Evolutionary conservation across 306 rosid species (phyloP).

Genomic region (Medicago ruthenica): DNA sequence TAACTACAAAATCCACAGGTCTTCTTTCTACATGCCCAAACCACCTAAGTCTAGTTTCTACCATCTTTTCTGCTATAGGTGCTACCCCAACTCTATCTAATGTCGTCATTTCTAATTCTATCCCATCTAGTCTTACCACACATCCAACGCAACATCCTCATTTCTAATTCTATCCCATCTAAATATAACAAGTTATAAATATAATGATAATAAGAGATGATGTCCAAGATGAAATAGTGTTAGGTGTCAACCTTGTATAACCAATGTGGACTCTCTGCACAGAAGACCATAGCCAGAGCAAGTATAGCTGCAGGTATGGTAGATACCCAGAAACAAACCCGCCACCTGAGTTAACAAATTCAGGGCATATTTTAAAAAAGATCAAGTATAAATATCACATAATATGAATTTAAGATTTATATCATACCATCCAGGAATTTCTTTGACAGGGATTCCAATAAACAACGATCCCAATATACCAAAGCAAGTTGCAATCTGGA

Average conservation of each 20-base stretch:
- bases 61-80: no score
- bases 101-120: no score
- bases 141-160: no score
- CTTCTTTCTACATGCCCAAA: no score
- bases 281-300: slow-evolving; percentile 74
- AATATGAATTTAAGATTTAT: slow-evolving; percentile 22
- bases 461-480: slow-evolving; percentile 88
- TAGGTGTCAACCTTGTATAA: slow-evolving; percentile 69
- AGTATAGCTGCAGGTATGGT: slow-evolving; percentile 83
- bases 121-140: no score
- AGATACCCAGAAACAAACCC: slow-evolving; percentile 90
- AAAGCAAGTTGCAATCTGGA: slow-evolving; percentile 94
- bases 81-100: no score
- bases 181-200: slow-evolving; percentile 9
- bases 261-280: slow-evolving; percentile 98
- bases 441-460: slow-evolving; percentile 94
- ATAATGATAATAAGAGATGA: not conserved
- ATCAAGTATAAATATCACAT: slow-evolving; percentile 33
- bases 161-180: no score
- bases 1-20: no score
- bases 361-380: slow-evolving; percentile 37
- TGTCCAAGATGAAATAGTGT: slow-evolving; percentile 35
- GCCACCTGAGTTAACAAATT: slow-evolving; percentile 79
- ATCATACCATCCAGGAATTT: slow-evolving; percentile 78
- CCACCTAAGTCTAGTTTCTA: no score